Evolutionary conservation across 106 monocot genomes (phyloP), one percentile per base, ranked within the genome.

Genomic region (Chionographis japonica): DNA sequence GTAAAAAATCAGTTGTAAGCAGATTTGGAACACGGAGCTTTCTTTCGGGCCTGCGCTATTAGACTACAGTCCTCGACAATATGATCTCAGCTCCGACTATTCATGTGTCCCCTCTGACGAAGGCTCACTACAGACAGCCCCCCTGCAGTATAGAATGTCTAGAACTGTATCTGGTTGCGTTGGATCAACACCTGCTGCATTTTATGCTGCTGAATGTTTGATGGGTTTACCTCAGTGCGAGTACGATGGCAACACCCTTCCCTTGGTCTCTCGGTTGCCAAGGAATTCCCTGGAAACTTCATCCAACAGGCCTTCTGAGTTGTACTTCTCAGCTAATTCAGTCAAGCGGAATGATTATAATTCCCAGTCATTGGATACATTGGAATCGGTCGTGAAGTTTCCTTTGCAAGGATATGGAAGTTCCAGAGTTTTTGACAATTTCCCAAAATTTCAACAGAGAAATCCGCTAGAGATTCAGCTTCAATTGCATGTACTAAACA

Each of bases 191-290:
- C 73, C 81, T 55, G 60, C 61, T 15, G 62, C 62, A 2, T 82
- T 82, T 20, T 85, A 70, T 64, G 78, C 69, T 12, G 67, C 79
- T 16, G 82, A 83, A 55, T 16, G 42, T 3, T 69, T 78, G 52
- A 75, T 72, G 75, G 78, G 72, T 18, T 54, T 86, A 63, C 78
- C 83, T 50, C 72, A 58, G 14, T 70, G 76, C 18, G 76, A 83
- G 12, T 58, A 65, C 52, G 77, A 77, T 50, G 27, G 54, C 1
- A 57, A 37, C 41, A 54, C 12, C 54, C 52, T 16, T 69, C 68
- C 67, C 8, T 13, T 58, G 11, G 20, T 72, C 50, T 46, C 50
- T 54, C 67, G 63, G 6, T 70, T 37, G 5, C 58, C 68, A 3
- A 62, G 61, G 46, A 52, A 19, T 52, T 63, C 65, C 40, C 40